Evolutionary conservation across 2,329 filamentous ascomycete species (phyloP), one percentile per base, ranked within the genome.

Genomic region (Fusarium phyllophilum): DNA sequence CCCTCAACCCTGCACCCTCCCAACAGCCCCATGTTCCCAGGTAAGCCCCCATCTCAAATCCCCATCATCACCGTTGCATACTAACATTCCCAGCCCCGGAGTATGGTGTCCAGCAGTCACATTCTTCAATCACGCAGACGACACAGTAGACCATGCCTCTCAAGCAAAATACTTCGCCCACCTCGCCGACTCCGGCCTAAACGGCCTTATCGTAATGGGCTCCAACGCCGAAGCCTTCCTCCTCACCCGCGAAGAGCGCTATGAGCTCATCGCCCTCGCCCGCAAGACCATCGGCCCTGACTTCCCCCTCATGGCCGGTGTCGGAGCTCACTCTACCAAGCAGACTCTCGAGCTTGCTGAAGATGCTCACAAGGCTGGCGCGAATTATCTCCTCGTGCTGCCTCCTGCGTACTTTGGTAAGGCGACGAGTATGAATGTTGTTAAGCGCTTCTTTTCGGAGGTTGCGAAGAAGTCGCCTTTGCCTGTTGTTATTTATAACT

Each of bases 291-390:
- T 97, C 54, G 95, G 95, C 0, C 93, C 94, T 1, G 92, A 96
- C 82, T 97, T 96, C 82, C 95, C 95, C 36, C 87, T 97, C 74
- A 95, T 96, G 86, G 95, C 57, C 84, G 91, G 91, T 39, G 88
- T 90, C 12, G 87, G 89, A 24, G 90, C 88, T 1, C 90, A 92
- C 80, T 91, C 89, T 22, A 92, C 89, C 6, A 86, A 86, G 71
- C 90, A 93, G 81, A 88, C 89, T 8, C 84, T 91, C 3, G 87
- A 91, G 78, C 87, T 87, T 68, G 85, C 90, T 61, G 76, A 79
- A 34, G 91, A 92, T 76, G 91, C 91, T 3, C 83, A 84, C 26
- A 84, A 84, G 1, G 90, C 89, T 1, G 90, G 90, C 22, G 89
- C 90, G 48, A 84, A 92, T 81, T 92, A 89, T 75, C 85, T 85